Evolutionary conservation across 73 alveolate species (phyloP).

Genomic region (Effrenium voratum): DNA sequence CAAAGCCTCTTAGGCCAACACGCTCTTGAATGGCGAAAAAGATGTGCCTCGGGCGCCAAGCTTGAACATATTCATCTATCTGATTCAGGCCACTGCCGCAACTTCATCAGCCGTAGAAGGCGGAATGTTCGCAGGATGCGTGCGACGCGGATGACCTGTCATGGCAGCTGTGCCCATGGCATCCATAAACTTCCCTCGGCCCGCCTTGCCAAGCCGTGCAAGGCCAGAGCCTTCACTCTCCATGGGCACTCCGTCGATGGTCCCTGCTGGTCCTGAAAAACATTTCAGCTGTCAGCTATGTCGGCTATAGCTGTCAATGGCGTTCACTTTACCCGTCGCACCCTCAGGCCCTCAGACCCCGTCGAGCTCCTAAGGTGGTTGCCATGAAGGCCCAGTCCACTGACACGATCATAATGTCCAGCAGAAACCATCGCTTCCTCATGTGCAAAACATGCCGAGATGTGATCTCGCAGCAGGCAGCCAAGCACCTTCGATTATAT

Average conservation of each 20-base stretch:
- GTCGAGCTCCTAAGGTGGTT: slow-evolving; percentile 27
- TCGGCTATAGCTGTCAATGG: neutral
- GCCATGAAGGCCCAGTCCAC: slow-evolving; percentile 84
- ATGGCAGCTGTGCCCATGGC: neutral
- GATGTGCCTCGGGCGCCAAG: slow-evolving; percentile 30
- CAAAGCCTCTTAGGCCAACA: neutral
- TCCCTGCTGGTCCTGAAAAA: slow-evolving; percentile 1
- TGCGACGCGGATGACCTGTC: slow-evolving; percentile 73
- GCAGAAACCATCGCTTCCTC: slow-evolving; percentile 78
- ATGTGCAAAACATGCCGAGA: neutral
- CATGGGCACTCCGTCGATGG: neutral
- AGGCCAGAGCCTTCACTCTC: slow-evolving; percentile 65
- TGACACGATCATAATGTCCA: slow-evolving; percentile 53
- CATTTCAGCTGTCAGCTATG: neutral
- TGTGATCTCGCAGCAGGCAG: too few relatives aligned
- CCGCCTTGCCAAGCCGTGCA: slow-evolving; percentile 72
- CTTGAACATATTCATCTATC: neutral
- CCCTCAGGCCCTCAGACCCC: neutral
- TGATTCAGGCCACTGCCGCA: neutral
- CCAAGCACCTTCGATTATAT: neutral
- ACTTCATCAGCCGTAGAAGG: slow-evolving; percentile 68
- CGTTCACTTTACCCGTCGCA: neutral
- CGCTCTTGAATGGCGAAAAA: slow-evolving; percentile 88
- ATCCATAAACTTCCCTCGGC: neutral
- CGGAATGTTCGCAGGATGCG: slow-evolving; percentile 77